Percentiles rank a stretch among this genome's conserved stretches.
These are phyloP conservation scores for Cryptococcus deneoformans DNA, from an alignment of 1,284 basidiomycete species.

Conservation along the genomic window DNA sequence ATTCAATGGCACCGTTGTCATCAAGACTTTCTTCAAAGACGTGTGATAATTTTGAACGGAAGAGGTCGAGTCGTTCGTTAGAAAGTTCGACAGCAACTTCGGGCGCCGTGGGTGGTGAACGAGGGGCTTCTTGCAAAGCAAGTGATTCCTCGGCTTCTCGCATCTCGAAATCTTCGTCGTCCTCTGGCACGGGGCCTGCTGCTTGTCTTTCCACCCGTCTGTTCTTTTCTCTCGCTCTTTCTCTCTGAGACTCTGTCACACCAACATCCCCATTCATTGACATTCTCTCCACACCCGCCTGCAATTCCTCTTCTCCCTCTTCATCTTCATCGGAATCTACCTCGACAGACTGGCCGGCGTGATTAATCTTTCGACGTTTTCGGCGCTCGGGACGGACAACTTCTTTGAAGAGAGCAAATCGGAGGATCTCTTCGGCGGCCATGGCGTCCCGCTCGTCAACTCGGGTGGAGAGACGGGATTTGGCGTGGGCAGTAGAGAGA, in stretches of 20 bases:
- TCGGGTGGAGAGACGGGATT: slow-evolving; percentile 80
- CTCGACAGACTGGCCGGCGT: slow-evolving; percentile 54
- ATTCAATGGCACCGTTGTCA: slow-evolving; percentile 70
- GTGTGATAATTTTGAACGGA: slow-evolving; percentile 69
- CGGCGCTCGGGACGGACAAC: slow-evolving; percentile 74
- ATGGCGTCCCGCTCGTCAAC: slow-evolving; percentile 85
- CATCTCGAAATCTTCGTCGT: slow-evolving; percentile 37
- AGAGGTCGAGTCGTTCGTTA: slow-evolving; percentile 60
- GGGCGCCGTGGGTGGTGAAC: background rate
- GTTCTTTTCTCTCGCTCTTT: slow-evolving; percentile 50
- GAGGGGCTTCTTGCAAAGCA: slow-evolving; percentile 1
- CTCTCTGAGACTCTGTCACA: slow-evolving; percentile 31
- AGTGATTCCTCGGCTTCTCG: slow-evolving; percentile 21
- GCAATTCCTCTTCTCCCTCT: slow-evolving; percentile 50
- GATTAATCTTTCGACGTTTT: slow-evolving; percentile 74
- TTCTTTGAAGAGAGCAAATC: slow-evolving; percentile 97
- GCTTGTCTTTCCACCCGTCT: slow-evolving; percentile 50
- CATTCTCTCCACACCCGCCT: slow-evolving; percentile 11
- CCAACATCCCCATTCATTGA: background rate
- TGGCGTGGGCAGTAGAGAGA: slow-evolving; percentile 96
- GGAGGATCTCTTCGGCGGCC: slow-evolving; percentile 90
- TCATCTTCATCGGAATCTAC: slow-evolving; percentile 57
- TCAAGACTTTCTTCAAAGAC: slow-evolving; percentile 63
- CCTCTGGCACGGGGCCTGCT: slow-evolving; percentile 43
- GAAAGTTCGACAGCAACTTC: slow-evolving; percentile 53